Conservation (phyloP, 164 flowering plant species). For the Stephania yunnanensis region DNA sequence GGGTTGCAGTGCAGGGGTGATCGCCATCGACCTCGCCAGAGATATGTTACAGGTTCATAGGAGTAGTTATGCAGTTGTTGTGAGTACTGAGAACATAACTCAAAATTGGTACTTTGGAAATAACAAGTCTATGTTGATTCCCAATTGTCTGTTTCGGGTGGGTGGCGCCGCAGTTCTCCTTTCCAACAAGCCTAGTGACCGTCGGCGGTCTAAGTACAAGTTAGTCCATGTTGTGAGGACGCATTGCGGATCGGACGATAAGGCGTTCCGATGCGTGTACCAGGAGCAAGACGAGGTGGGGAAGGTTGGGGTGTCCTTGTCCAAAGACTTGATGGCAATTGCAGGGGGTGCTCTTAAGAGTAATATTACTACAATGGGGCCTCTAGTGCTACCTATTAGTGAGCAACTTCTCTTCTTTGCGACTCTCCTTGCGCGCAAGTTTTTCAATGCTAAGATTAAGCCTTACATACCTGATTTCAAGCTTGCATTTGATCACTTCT, state of each 20-base stretch:
- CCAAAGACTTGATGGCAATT: conserved; percentile 41
- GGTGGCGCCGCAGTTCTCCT: conserved; percentile 40
- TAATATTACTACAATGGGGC: conserved; percentile 42
- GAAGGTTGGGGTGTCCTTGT: conserved; percentile 33
- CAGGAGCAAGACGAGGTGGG: conserved; percentile 38
- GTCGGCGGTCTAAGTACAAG: conserved; percentile 34
- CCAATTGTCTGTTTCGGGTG: conserved; percentile 41
- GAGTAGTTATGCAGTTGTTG: conserved; percentile 34
- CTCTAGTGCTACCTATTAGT: conserved; percentile 38
- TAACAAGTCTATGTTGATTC: conserved; percentile 40
- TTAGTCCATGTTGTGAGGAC: conserved; percentile 38
- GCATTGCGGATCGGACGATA: conserved; percentile 36
- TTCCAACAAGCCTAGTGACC: conserved; percentile 29
- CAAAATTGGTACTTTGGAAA: conserved; percentile 43
- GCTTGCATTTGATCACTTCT: conserved; percentile 42
- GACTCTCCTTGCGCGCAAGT: conserved; percentile 26
- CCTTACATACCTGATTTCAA: conserved; percentile 44
- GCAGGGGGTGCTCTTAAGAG: conserved; percentile 38
- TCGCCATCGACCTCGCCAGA: conserved; percentile 39
- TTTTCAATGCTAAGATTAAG: conserved; percentile 26
- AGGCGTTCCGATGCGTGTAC: conserved; percentile 31
- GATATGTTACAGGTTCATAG: conserved; percentile 35
- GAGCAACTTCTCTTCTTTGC: conserved; percentile 41
- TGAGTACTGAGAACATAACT: conserved; percentile 45
- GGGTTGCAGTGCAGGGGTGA: conserved; percentile 49